Base-by-base conservation (phyloP, 139 green algal species). In the Chlorella sp. region DNA sequence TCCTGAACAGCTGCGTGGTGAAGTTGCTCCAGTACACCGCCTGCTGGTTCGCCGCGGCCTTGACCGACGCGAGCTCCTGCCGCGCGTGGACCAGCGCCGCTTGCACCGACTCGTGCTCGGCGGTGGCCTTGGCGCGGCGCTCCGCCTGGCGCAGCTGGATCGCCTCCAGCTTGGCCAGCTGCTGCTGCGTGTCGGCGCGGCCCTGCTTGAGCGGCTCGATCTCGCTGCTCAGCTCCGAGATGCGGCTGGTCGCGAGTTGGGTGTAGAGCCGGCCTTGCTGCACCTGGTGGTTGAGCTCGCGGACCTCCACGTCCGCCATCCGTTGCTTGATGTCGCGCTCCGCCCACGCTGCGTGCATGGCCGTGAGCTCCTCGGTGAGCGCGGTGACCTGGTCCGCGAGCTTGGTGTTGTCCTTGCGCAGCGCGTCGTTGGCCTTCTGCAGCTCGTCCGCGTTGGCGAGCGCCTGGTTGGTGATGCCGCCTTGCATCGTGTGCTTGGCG, bases 21-120 rank as follows among this genome's bases (percentile, higher is more conserved):
- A 82, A 82, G 72, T 82, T 82, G 30, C 69, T 72, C 36, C 77
- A 82, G 77, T 82, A 82, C 1, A 62, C 77, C 36, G 77, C 72
- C 27, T 65, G 67, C 62, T 80, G 60, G 67, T 61, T 55, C 26
- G 69, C 49, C 4, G 60, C 62, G 1, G 5, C 64, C 62, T 63
- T 64, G 23, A 76, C 35, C 3, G 5, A n/a, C 24, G 34, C 22
- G 22, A 71, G 65, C 65, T 71, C 65, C 2, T 35, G 2, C 33
- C 32, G 31, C 32, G 33, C 32, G 27, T 29, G 22, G 4, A 33
- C 17, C 3, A 49, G 22, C 22, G 31, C 32, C 3, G 32, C 50
- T 4, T 51, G 50, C 27, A 69, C 31, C 6, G 31, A 29, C 33
- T 35, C 63, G 32, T 22, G n/a, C 6, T 51, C 33, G 5, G 20